Conservation (phyloP, 2,329 filamentous ascomycete species). For the Hypoxylon rubiginosum region DNA sequence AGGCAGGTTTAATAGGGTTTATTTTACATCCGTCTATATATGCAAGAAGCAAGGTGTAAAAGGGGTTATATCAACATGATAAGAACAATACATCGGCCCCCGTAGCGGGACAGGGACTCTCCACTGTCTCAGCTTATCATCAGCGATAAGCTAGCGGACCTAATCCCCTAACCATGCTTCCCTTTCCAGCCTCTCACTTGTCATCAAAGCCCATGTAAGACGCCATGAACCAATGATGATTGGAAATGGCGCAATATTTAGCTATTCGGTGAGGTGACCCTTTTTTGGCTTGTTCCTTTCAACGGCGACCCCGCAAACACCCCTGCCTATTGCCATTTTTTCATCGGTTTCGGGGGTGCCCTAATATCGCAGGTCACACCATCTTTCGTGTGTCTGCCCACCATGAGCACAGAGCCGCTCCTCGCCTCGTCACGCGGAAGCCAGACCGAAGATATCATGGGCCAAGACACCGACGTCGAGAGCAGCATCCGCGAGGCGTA, state of each 20-base stretch:
- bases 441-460: constrained; percentile 31
- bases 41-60: not conserved
- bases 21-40: not conserved
- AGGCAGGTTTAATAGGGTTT: not conserved
- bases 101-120: not conserved
- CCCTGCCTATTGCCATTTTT: not conserved
- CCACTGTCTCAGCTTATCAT: not conserved
- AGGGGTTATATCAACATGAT: too few relatives aligned
- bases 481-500: constrained; percentile 12
- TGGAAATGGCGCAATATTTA: constrained; percentile 32
- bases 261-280: constrained; percentile 16
- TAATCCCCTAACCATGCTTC: not conserved
- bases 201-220: not conserved
- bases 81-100: not conserved
- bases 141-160: not conserved
- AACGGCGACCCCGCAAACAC: not conserved
- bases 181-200: not conserved
- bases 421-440: constrained; percentile 23
- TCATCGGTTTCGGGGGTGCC: not conserved
- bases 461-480: constrained; percentile 22
- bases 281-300: not conserved
- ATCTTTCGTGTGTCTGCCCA: not conserved
- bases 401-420: constrained; percentile 39
- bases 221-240: constrained; percentile 24
- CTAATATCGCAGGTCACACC: not conserved